Conservation (phyloP, 1,284 basidiomycete species). For the Apiotrichum veenhuisii region DNA sequence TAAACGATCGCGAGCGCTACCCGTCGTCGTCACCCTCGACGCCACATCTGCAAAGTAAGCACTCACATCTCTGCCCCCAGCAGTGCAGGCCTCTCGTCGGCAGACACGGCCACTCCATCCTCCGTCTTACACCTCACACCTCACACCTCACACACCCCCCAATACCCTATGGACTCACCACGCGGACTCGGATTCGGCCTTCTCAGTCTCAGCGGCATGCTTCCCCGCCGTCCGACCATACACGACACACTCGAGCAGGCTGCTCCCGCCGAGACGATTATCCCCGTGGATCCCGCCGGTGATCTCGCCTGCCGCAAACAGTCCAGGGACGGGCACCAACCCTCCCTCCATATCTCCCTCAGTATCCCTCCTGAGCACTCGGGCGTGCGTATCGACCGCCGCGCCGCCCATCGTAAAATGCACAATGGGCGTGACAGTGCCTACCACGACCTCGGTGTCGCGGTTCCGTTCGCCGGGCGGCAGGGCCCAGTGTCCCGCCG, state of each 20-base stretch:
- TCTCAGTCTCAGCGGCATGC: too few relatives aligned
- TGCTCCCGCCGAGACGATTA: constrained; percentile 15
- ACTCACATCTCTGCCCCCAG: too few relatives aligned
- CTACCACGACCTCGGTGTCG: constrained; percentile 11
- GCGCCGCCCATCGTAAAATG: constrained; percentile 20
- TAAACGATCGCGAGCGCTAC: too few relatives aligned
- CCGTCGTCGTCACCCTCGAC: too few relatives aligned
- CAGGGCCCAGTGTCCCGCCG: constrained; percentile 9
- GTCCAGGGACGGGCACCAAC: constrained; percentile 3
- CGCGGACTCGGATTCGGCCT: too few relatives aligned
- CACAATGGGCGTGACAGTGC: constrained; percentile 11
- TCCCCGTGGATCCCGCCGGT: constrained; percentile 19
- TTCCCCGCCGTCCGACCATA: constrained; percentile 12
- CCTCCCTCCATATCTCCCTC: background rate
- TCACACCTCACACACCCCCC: too few relatives aligned
- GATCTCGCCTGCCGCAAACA: constrained; percentile 15
- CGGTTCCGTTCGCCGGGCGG: background rate
- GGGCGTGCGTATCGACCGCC: constrained; percentile 3
- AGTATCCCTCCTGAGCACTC: constrained; percentile 5
- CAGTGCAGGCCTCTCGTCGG: too few relatives aligned
- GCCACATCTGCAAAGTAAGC: too few relatives aligned
- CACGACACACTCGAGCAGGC: constrained; percentile 17
- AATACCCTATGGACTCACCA: too few relatives aligned
- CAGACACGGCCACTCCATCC: too few relatives aligned
- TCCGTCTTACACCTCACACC: too few relatives aligned